Evolutionary conservation across 148 eudicot genomes (phyloP), one percentile per base, ranked within the genome.

Genomic region (Silene latifolia): DNA sequence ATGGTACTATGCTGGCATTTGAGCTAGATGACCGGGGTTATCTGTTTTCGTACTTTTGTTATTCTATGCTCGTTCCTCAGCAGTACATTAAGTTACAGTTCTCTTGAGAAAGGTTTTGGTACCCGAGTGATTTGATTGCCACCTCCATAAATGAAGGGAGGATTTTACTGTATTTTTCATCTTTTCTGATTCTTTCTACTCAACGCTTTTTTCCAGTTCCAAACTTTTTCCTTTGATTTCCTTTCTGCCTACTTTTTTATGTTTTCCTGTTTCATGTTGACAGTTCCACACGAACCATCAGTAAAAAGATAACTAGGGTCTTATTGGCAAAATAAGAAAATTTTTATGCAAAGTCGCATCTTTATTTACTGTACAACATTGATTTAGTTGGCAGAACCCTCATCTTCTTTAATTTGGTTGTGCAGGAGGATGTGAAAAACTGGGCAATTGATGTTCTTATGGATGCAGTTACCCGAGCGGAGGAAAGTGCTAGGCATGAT

Each of bases 391-490:
- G 63, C 44, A 10, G 25, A 59, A 44, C 46, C 60, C 66, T 61
- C 39, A 73, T 42, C 76, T 61, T 56, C 57, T 54, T 47, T 68
- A 19, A 42, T 66, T 77, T 70, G 8, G 53, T 57, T 65, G 21
- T 73, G 78, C 83, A 85, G 87, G 87, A 82, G 63, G 87, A 85
- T 85, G 59, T 85, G 58, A 85, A 85, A 77, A 85, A 85, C 60
- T 82, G 87, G 87, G 75, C 84, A 53, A 71, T 85, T 39, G 87
- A 85, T 74, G 87, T 80, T 4, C 79, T 85, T 58, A 85, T 82
- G 85, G 87, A 82, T 23, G 87, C 87, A 12, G 78, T 85, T 64
- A 82, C 85, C 3, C 79, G 85, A 21, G 85, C 57, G 27, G 88
- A 83, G 72, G 84, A 85, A 27, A 77, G 71, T 32, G 75, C 74